A percentile compares a stretch with the other conserved stretches of the same genome.
phyloP scores from a whole-genome alignment of 2,329 filamentous ascomycete species.

The Emmonsiellopsis sp. region DNA sequence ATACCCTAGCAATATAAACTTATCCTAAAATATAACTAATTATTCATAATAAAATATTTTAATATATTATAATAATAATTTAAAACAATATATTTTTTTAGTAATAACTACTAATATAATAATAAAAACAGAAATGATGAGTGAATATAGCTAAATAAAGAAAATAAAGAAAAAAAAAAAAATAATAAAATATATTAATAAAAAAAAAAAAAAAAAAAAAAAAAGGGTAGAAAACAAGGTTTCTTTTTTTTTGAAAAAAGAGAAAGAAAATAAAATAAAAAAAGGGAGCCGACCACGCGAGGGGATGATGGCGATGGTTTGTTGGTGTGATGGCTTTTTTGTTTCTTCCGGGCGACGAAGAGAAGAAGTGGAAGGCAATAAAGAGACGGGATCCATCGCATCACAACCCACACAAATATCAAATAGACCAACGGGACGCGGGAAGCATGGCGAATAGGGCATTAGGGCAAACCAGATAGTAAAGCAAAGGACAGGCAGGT shows the following conservation, averaged over 20 bases:
- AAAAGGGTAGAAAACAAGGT: constrained; percentile 1
- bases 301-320: neutral
- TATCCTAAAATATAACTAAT: too few species aligned
- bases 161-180: too few species aligned
- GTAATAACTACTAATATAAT: too few species aligned
- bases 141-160: too few species aligned
- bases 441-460: neutral
- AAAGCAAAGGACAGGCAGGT: neutral
- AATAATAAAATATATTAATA: too few species aligned
- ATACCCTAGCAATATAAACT: too few species aligned
- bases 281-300: neutral
- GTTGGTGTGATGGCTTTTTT: neutral
- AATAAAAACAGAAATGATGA: too few species aligned
- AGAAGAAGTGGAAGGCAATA: neutral
- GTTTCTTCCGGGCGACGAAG: neutral
- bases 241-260: neutral
- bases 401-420: neutral
- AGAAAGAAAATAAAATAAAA: neutral
- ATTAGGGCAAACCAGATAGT: neutral
- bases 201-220: constrained; percentile 4
- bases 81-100: too few species aligned
- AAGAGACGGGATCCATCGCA: neutral
- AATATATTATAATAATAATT: too few species aligned
- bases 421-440: neutral
- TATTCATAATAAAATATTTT: too few species aligned